phyloP scores from a whole-genome alignment of 495 filamentous ascomycete genomes.

The Hyphodiscus hymeniophilus region DNA sequence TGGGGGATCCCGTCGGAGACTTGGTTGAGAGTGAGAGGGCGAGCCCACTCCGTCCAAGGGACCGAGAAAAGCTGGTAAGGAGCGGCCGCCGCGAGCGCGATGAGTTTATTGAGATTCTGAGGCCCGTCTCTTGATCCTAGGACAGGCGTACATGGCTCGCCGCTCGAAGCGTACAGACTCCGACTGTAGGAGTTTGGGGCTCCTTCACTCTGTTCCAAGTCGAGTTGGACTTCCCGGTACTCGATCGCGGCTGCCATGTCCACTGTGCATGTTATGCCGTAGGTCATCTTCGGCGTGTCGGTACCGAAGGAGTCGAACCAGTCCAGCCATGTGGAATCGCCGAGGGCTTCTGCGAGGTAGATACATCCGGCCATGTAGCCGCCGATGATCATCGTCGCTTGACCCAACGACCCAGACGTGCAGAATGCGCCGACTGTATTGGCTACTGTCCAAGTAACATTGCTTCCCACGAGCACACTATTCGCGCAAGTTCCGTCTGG shows the following conservation, averaged over 20 bases:
- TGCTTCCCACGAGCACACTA: not conserved
- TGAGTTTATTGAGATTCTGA: too few species aligned
- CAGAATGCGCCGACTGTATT: not conserved
- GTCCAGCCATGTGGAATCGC: not conserved
- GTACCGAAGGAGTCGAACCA: not conserved
- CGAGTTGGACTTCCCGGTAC: not conserved
- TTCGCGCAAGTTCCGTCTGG: not conserved
- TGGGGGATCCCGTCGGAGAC: too few species aligned
- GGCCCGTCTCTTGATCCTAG: too few species aligned
- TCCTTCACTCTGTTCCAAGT: too few species aligned
- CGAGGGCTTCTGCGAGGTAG: not conserved
- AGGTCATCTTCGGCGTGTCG: not conserved
- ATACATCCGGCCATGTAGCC: not conserved
- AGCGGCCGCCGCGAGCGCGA: not conserved
- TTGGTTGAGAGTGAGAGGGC: not conserved
- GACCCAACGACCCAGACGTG: not conserved
- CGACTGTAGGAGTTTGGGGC: too few species aligned
- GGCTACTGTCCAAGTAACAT: not conserved
- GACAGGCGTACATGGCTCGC: too few species aligned
- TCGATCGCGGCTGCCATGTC: not conserved
- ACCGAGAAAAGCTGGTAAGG: not conserved
- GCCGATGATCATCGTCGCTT: not conserved
- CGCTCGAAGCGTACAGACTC: too few species aligned
- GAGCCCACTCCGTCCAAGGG: not conserved
- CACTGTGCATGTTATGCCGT: not conserved